Evolutionary conservation across 495 filamentous ascomycete genomes (phyloP).

Genomic region (Penicillium riverlandense): DNA sequence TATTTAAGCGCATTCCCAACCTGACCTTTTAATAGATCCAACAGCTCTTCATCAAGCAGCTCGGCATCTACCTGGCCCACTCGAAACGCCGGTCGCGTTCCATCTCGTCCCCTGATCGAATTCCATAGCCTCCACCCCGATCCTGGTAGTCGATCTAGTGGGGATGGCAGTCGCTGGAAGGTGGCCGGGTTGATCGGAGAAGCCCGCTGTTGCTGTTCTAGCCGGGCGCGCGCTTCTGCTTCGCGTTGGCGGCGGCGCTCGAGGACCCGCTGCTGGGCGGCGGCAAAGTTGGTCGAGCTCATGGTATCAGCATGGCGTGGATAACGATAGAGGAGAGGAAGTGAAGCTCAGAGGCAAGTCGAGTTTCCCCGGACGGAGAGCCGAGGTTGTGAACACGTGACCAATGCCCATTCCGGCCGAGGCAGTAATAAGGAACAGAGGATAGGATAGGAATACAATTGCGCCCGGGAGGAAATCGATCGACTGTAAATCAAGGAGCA

Average conservation of each 20-base stretch:
- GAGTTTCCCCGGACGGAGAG: constrained; percentile 26
- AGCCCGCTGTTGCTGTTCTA: constrained; percentile 48
- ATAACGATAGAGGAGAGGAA: constrained; percentile 4
- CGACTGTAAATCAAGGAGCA: no score
- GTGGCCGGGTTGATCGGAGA: constrained; percentile 46
- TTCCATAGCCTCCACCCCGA: constrained; percentile 60
- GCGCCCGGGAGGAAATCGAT: no score
- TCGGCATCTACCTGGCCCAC: constrained; percentile 97
- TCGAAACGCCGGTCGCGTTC: constrained; percentile 77
- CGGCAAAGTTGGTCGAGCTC: constrained; percentile 72
- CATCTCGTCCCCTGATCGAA: constrained; percentile 63
- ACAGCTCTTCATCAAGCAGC: constrained; percentile 87
- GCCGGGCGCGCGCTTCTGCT: constrained; percentile 47
- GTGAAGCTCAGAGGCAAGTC: constrained; percentile 7
- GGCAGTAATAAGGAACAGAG: no score
- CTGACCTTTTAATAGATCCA: constrained; percentile 77
- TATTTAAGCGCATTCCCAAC: constrained; percentile 86
- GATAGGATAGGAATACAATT: no score
- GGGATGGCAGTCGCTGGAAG: constrained; percentile 56
- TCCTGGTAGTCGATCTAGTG: constrained; percentile 50
- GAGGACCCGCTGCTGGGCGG: constrained; percentile 74
- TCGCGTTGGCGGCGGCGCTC: constrained; percentile 71
- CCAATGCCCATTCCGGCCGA: not conserved
- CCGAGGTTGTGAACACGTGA: constrained; percentile 34
- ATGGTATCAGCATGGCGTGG: constrained; percentile 44